Evolutionary conservation across 2,329 filamentous ascomycete genomes (phyloP).

Genomic region (Parascedosporium putredinis): DNA sequence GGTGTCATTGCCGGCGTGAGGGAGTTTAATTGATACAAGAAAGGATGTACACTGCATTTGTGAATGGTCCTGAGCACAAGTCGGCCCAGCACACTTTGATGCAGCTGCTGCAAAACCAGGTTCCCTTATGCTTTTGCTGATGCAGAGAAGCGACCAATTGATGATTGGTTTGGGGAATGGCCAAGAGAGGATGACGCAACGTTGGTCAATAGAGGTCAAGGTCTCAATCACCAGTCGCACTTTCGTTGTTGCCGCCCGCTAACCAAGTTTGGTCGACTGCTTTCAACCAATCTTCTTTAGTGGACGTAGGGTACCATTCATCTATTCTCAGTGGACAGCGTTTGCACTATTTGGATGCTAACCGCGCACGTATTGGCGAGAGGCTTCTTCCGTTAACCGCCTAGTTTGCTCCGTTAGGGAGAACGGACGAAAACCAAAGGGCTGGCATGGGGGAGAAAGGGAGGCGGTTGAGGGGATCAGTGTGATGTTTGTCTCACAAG

Average conservation of each 20-base stretch:
- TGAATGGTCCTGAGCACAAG: not conserved
- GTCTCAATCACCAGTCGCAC: not conserved
- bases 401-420: no score
- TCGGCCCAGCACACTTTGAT: not conserved
- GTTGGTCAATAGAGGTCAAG: not conserved
- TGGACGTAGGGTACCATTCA: no score
- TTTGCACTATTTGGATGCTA: no score
- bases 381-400: no score
- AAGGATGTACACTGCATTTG: not conserved
- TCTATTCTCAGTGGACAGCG: no score
- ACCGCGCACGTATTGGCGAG: no score
- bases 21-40: not conserved
- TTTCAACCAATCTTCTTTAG: not conserved
- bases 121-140: not conserved
- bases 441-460: no score
- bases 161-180: slow-evolving; percentile 3
- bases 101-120: not conserved
- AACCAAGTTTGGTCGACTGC: no score
- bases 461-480: no score
- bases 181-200: slow-evolving; percentile 9
- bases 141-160: not conserved
- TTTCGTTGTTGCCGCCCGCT: not conserved
- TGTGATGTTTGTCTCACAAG: no score
- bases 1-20: not conserved
- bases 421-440: no score